Base-by-base conservation (phyloP, 1,284 basidiomycete species). In the Cutaneotrichosporon mucoides region DNA sequence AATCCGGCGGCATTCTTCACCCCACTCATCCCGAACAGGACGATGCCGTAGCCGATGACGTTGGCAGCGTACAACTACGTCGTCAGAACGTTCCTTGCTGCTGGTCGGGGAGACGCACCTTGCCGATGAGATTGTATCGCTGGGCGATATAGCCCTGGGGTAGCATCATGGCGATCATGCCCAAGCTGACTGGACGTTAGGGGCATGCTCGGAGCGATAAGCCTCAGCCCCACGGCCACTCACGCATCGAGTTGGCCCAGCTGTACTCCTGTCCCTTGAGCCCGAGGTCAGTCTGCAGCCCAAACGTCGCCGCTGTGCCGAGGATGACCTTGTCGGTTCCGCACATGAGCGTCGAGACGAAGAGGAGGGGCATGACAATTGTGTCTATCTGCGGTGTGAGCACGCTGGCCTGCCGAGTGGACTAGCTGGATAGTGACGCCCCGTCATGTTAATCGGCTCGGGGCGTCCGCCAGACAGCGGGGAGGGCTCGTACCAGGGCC, bases 241-340 rank as follows among this genome's bases (percentile, higher is more conserved):
- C 43, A 66, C 67, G 65, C 50, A 65, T 61, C 9, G 63, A 62
- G 55, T 51, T 59, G 6, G 59, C 58, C 62, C 62, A 66, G 13
- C 60, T 56, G 60, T 68, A 67, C 45, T 69, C 54, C 34, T 57
- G 53, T 1, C 67, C 67, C 5, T 49, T 16, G 35, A 69, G 53
- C 41, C 58, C 43, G 11, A 64, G 61, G n/a, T 53, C 56, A 24
- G 60, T 55, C 13, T 16, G 45, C 1, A 54, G 47, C 38, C 53
- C 47, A 58, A 77, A 76, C 9, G 75, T 69, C 34, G 76, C 74
- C 15, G 76, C 70, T 63, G 67, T 68, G 42, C 69, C 68, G 7
- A 71, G 49, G 16, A 58, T 55, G 45, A 67, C 66, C 53, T 72
- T 68, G 66, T 71, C 66, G 46, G 43, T 44, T 4, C 42, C 55